phyloP scores from a whole-genome alignment of 768 basidiomycete species.

The Tylopilus sp. region DNA sequence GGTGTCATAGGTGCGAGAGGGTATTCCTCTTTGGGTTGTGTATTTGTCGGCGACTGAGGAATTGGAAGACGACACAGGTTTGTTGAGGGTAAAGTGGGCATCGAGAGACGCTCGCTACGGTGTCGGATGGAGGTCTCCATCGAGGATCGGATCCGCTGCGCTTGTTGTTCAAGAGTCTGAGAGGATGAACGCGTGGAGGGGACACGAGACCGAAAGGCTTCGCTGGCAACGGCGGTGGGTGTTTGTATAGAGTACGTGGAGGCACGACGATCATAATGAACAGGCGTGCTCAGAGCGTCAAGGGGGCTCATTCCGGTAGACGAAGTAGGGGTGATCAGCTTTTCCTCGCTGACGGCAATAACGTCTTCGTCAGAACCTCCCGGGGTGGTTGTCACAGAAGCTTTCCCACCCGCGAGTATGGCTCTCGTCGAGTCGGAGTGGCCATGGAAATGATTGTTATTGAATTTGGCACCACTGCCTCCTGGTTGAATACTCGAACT shows the following conservation, averaged over 20 bases:
- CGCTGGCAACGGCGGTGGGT: background rate
- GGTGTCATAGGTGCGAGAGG: conserved; percentile 23
- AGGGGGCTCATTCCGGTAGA: conserved; percentile 14
- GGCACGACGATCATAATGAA: conserved; percentile 14
- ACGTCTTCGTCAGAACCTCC: conserved; percentile 24
- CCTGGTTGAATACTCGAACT: conserved; percentile 12
- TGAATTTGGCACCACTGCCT: background rate
- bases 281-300: conserved; percentile 19
- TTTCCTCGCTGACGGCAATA: conserved; percentile 19
- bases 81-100: conserved; percentile 23
- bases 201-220: conserved; percentile 8
- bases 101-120: conserved; percentile 29
- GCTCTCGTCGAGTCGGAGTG: conserved; percentile 24
- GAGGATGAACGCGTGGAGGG: conserved; percentile 10
- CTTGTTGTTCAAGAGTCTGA: conserved; percentile 27
- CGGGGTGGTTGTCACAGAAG: conserved; percentile 14
- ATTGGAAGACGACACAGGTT: conserved; percentile 13
- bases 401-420: conserved; percentile 13
- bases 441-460: conserved; percentile 10
- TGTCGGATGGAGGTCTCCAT: conserved; percentile 27
- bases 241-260: conserved; percentile 20
- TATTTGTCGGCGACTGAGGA: conserved; percentile 13
- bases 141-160: conserved; percentile 30
- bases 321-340: conserved; percentile 16
- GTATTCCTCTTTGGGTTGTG: conserved; percentile 29